A percentile compares a stretch with the other conserved stretches of the same genome.
These are phyloP conservation scores for Colletotrichum acutatum DNA, from an alignment of 2,329 filamentous ascomycete genomes.

Conservation along the genomic window DNA sequence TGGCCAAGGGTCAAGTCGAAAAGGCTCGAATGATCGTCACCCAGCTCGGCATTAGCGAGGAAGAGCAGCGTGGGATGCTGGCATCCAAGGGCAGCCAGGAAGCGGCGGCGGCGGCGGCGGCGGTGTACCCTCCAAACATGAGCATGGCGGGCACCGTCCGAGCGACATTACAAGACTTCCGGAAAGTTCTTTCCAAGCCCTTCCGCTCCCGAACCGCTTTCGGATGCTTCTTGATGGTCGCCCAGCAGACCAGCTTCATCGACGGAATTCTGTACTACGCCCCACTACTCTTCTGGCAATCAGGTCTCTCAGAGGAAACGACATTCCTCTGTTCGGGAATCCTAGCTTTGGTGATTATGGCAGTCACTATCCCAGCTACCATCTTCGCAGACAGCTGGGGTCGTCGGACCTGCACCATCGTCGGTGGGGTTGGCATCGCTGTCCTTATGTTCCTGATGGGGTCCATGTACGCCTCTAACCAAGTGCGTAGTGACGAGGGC, in stretches of 20 bases:
- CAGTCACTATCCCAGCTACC: conserved; percentile 64
- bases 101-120: neutral
- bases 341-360: conserved; percentile 66
- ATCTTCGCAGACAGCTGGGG: conserved; percentile 67
- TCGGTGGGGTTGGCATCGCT: conserved; percentile 62
- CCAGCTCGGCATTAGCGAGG: neutral
- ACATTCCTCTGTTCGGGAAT: conserved; percentile 69
- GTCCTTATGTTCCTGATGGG: conserved; percentile 65
- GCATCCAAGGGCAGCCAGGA: neutral
- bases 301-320: conserved; percentile 64
- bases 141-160: conserved; percentile 41
- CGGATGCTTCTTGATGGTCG: conserved; percentile 66
- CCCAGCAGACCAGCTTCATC: conserved; percentile 68
- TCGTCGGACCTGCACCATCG: conserved; percentile 61
- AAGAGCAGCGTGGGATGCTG: conserved; percentile 13
- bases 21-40: conserved; percentile 50
- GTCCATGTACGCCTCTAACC: conserved; percentile 57
- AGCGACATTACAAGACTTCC: conserved; percentile 44
- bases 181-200: conserved; percentile 33
- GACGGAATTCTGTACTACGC: conserved; percentile 72
- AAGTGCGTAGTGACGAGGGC: conserved; percentile 47
- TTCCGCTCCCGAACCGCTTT: conserved; percentile 59
- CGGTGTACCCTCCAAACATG: conserved; percentile 41
- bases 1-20: conserved; percentile 51
- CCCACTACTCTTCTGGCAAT: conserved; percentile 67